Conservation (phyloP, 78 protist species). For the Ministeria vibrans region DNA sequence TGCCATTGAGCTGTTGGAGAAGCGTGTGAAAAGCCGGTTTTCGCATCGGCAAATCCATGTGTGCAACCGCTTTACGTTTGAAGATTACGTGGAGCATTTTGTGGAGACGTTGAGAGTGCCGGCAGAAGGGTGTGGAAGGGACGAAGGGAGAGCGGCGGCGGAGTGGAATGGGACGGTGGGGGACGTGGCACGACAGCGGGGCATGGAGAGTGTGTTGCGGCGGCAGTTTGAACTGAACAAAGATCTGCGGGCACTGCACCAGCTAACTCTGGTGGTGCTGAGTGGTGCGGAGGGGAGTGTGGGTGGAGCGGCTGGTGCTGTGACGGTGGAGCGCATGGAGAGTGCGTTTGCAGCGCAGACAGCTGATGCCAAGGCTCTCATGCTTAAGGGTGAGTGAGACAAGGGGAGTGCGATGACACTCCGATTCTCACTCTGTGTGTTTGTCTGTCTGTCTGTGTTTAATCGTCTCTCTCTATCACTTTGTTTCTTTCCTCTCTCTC, state of each 20-base stretch:
- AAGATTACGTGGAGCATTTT: not conserved
- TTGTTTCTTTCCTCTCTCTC: not conserved
- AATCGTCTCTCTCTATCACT: not conserved
- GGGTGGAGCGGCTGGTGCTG: not conserved
- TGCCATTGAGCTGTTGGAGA: conserved; percentile 1
- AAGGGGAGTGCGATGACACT: not conserved
- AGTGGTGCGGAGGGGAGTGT: not conserved
- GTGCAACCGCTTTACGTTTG: not conserved
- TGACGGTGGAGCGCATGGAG: too few species aligned
- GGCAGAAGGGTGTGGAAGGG: not conserved
- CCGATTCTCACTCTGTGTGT: too few species aligned
- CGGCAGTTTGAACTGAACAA: not conserved
- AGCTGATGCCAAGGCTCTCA: not conserved
- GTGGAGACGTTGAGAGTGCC: not conserved
- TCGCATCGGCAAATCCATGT: not conserved
- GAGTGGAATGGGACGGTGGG: not conserved
- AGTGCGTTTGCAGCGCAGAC: not conserved
- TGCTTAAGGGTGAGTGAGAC: not conserved
- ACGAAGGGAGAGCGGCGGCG: not conserved
- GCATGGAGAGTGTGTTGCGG: not conserved
- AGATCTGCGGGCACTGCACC: not conserved
- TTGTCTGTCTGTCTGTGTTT: too few species aligned
- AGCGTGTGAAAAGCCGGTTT: conserved; percentile 12
- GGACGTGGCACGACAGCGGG: not conserved
- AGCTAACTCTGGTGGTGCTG: not conserved